Conservation (phyloP, 2,329 filamentous ascomycete genomes). For the Sordariomycetes sp. region DNA sequence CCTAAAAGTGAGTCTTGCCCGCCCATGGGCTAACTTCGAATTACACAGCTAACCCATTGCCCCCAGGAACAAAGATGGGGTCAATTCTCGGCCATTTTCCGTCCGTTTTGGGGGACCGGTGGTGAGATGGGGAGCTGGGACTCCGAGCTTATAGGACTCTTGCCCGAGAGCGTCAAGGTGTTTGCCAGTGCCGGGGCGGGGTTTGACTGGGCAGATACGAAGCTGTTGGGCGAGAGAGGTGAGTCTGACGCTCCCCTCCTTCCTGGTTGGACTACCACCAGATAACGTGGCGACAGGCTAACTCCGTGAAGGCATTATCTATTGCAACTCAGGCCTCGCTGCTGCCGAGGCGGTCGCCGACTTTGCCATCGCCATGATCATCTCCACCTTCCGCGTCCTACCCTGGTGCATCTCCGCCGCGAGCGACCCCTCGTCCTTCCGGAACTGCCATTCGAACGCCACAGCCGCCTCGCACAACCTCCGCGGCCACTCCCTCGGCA, state of each 20-base stretch:
- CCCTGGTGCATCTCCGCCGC: slow-evolving; percentile 53
- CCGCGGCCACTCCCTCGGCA: slow-evolving; percentile 46
- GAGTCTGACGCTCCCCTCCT: slow-evolving; percentile 8
- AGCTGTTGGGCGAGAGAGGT: slow-evolving; percentile 50
- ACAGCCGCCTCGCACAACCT: slow-evolving; percentile 54
- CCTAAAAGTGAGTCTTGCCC: slow-evolving; percentile 27
- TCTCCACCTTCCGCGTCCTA: slow-evolving; percentile 58
- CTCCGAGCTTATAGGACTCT: slow-evolving; percentile 41
- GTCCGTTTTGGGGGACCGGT: slow-evolving; percentile 53
- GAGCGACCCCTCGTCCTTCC: slow-evolving; percentile 30
- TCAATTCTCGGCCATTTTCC: slow-evolving; percentile 41
- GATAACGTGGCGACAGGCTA: not conserved
- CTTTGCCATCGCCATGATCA: slow-evolving; percentile 57
- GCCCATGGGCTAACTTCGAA: no score
- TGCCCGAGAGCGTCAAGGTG: slow-evolving; percentile 46
- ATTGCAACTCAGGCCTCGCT: slow-evolving; percentile 63
- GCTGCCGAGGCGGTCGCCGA: slow-evolving; percentile 66
- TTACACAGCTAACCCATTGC: no score
- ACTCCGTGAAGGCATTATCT: slow-evolving; percentile 41
- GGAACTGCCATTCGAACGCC: slow-evolving; percentile 47
- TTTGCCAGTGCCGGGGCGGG: slow-evolving; percentile 56
- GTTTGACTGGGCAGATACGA: slow-evolving; percentile 56
- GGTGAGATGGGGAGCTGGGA: slow-evolving; percentile 59
- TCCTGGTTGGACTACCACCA: not conserved
- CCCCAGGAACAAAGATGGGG: slow-evolving; percentile 31